A percentile compares a stretch with the other conserved stretches of the same genome.
Conservation (phyloP, 2,329 filamentous ascomycete genomes). For the Arthroderma sp. region DNA sequence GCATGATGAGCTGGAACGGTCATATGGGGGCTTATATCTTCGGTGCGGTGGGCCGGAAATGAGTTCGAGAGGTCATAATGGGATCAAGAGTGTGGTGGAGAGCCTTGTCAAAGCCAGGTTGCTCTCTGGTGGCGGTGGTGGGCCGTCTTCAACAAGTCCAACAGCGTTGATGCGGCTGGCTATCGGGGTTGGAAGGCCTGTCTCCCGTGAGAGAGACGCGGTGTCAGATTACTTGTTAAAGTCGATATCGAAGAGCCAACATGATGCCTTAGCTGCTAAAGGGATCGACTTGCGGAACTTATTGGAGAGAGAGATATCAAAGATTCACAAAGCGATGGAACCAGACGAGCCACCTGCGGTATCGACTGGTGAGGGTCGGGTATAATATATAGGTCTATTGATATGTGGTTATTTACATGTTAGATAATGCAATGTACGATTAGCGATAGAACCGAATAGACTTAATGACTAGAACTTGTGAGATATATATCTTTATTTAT, state of each 20-base stretch:
- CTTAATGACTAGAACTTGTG: not conserved
- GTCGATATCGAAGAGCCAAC: slow-evolving; percentile 48
- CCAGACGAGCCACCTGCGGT: not conserved
- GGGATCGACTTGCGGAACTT: slow-evolving; percentile 40
- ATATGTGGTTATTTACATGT: not conserved
- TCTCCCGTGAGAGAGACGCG: slow-evolving; percentile 50
- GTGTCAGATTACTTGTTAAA: slow-evolving; percentile 70
- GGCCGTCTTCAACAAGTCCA: slow-evolving; percentile 33
- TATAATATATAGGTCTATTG: not conserved
- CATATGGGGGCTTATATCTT: slow-evolving; percentile 55
- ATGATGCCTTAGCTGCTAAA: slow-evolving; percentile 38
- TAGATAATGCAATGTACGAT: slow-evolving; percentile 1
- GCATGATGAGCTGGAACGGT: slow-evolving; percentile 76
- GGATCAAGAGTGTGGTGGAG: slow-evolving; percentile 54
- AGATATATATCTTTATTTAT: not conserved
- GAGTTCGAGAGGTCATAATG: slow-evolving; percentile 62
- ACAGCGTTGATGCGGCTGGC: slow-evolving; percentile 49
- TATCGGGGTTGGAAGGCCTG: slow-evolving; percentile 77
- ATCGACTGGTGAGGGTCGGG: not conserved
- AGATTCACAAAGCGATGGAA: slow-evolving; percentile 2
- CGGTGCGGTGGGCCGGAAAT: slow-evolving; percentile 44
- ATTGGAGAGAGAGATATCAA: slow-evolving; percentile 27
- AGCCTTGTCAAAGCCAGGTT: slow-evolving; percentile 37
- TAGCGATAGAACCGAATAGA: not conserved
- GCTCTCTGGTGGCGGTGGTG: slow-evolving; percentile 32